Evolutionary conservation across 805 yeast species (phyloP).

Genomic region (Candida orba): DNA sequence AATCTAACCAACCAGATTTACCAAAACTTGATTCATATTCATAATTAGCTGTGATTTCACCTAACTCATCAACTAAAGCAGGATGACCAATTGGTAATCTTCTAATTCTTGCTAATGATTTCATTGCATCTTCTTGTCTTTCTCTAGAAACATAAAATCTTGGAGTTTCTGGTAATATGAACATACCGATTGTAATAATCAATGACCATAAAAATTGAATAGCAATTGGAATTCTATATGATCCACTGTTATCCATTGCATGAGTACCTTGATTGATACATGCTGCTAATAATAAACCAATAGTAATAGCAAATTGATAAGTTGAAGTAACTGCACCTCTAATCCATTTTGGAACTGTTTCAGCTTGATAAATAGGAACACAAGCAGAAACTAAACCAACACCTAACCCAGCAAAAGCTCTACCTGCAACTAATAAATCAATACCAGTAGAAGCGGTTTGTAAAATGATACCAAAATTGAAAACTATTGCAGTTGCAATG

Average conservation of each 20-base stretch:
- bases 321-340: constrained; percentile 73
- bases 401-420: constrained; percentile 65
- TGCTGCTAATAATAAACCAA: constrained; percentile 67
- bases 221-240: constrained; percentile 71
- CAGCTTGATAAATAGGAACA: constrained; percentile 74
- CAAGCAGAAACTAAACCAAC: constrained; percentile 69
- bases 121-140: constrained; percentile 47
- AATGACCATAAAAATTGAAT: constrained; percentile 67
- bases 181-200: constrained; percentile 52
- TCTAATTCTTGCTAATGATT: constrained; percentile 48
- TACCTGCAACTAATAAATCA: constrained; percentile 53
- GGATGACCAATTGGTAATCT: constrained; percentile 39
- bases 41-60: constrained; percentile 41
- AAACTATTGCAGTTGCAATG: constrained; percentile 35
- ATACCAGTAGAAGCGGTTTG: constrained; percentile 41
- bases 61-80: constrained; percentile 36
- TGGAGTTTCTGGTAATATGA: constrained; percentile 71
- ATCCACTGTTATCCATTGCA: constrained; percentile 41
- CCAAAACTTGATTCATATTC: constrained; percentile 35
- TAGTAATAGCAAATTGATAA: constrained; percentile 67
- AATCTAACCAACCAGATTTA: constrained; percentile 26
- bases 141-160: constrained; percentile 58
- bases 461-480: constrained; percentile 46
- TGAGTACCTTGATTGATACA: constrained; percentile 66
- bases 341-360: constrained; percentile 70